These are phyloP conservation scores for Ocimum tenuiflorum DNA, from an alignment of 257 asterid genomes.

Conservation along the genomic window DNA sequence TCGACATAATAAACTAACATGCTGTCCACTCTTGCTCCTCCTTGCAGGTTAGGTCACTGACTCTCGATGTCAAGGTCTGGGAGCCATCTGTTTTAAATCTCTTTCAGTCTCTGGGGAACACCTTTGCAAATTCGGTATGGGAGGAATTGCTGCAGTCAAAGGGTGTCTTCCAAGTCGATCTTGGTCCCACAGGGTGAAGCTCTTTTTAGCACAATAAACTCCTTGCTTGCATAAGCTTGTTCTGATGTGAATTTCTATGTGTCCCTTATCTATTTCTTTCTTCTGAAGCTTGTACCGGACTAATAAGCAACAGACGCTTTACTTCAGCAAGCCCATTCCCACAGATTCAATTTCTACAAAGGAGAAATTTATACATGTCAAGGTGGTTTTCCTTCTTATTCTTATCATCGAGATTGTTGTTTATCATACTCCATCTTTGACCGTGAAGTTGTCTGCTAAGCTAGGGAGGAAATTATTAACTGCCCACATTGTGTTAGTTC, in stretches of 20 bases:
- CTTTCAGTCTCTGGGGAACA: constrained; percentile 90
- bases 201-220: background rate
- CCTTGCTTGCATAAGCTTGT: background rate
- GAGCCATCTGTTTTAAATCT: constrained; percentile 87
- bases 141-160: constrained; percentile 75
- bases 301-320: constrained; percentile 51
- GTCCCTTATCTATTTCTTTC: constrained; percentile 15
- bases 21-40: constrained; percentile 17
- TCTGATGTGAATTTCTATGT: constrained; percentile 17
- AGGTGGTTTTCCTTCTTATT: constrained; percentile 38
- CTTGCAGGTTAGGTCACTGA: constrained; percentile 87
- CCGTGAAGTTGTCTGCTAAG: background rate
- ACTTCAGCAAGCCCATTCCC: constrained; percentile 71
- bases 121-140: constrained; percentile 87
- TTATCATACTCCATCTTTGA: background rate
- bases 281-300: constrained; percentile 61
- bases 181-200: constrained; percentile 59
- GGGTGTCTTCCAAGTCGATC: constrained; percentile 64
- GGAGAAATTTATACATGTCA: constrained; percentile 93
- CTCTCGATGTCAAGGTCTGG: constrained; percentile 98
- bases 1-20: no score
- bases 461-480: background rate
- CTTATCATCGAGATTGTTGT: background rate
- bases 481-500: background rate
- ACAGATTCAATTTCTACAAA: constrained; percentile 71